Base-by-base conservation (phyloP, 805 yeast genomes). In the Teunomyces barrocoloradensis region DNA sequence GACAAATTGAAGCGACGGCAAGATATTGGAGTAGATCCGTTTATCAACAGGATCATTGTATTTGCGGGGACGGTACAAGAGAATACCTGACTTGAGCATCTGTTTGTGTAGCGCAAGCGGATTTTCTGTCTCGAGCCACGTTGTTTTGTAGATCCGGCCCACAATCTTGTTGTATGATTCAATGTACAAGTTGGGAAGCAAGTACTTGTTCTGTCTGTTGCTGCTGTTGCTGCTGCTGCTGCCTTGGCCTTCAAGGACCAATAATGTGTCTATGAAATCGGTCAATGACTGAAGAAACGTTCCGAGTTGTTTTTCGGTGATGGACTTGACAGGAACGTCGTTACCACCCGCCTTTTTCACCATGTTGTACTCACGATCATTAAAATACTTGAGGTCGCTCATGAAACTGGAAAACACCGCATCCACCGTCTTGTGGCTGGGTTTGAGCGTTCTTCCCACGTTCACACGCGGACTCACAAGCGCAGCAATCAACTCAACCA, bases 351-450 rank as follows among this genome's bases (percentile, higher is more conserved):
- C 13, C 25, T 36, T 36, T 21, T 36, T 36, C 35, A 54, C 50
- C 18, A 39, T 32, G 29, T 65, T 63, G 40, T 53, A 57, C 48
- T 68, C 66, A 46, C 47, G 54, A 49, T 68, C 68, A 39, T 60
- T 59, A 51, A 50, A 57, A 45, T 62, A 58, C 47, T 65, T 61
- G 15, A 69, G 40, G 45, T 64, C 66, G 20, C 60, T 57, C 47
- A 57, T 54, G 41, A 67, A 59, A 43, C 61, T 54, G 10, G 71
- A 55, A 46, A 66, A 68, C 5, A 65, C 50, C 4, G 58, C 63
- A 45, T 64, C 65, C 35, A 62, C 56, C 0, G 71, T 66, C 28
- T 62, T 60, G 42, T 54, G 56, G 37, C 69, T 57, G 1, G 66
- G 63, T 27, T 46, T 40, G n/a, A 68, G 45, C 6, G 49, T 42